Conservation (phyloP, 2,329 filamentous ascomycete species). For the Chaetothyriales sp. region DNA sequence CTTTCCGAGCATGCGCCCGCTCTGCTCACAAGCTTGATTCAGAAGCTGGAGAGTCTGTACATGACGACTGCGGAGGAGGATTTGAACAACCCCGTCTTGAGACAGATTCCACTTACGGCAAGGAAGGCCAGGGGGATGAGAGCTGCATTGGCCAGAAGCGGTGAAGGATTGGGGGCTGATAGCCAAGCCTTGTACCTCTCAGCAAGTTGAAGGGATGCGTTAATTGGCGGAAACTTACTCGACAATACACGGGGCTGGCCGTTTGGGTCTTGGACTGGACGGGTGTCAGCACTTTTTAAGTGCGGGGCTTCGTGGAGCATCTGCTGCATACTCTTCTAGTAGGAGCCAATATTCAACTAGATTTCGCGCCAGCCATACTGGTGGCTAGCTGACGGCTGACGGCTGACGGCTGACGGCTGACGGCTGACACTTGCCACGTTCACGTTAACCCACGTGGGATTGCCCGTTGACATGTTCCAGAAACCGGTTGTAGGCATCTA, state of each 20-base stretch:
- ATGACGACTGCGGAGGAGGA: conserved; percentile 40
- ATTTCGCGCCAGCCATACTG: too few species aligned
- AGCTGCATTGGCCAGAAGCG: neutral
- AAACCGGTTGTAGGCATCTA: too few species aligned
- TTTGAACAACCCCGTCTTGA: conserved; percentile 39
- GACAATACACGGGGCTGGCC: too few species aligned
- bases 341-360: too few species aligned
- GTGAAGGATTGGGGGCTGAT: neutral
- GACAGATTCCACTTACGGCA: conserved; percentile 36
- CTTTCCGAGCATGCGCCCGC: conserved; percentile 15
- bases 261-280: neutral
- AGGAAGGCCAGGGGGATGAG: conserved; percentile 27
- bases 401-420: too few species aligned
- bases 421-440: too few species aligned
- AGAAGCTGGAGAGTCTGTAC: conserved; percentile 40
- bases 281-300: too few species aligned
- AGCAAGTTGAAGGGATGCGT: neutral
- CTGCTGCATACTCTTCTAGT: too few species aligned
- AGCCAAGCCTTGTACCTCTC: neutral
- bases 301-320: too few species aligned
- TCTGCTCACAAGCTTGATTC: conserved; percentile 28
- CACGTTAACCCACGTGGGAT: too few species aligned
- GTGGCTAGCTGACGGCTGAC: too few species aligned
- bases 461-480: too few species aligned
- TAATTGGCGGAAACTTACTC: neutral